These are phyloP conservation scores for Fusarium falciforme DNA, from an alignment of 2,329 filamentous ascomycete species.

Conservation along the genomic window DNA sequence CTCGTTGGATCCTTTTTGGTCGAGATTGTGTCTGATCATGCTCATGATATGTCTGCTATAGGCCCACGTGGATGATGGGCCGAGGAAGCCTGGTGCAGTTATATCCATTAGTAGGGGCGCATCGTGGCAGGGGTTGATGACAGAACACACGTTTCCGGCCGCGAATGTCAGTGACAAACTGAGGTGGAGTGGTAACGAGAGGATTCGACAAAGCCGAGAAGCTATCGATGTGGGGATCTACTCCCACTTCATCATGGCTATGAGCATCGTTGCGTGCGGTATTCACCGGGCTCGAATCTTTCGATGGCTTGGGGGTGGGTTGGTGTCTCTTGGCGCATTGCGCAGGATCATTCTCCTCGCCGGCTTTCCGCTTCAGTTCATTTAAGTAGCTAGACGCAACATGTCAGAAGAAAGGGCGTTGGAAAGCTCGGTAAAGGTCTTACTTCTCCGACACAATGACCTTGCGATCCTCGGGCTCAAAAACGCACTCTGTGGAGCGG, in stretches of 20 bases:
- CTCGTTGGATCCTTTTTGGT: background rate
- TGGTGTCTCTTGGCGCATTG: too few relatives aligned
- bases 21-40: background rate
- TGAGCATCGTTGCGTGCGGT: too few relatives aligned
- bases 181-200: background rate
- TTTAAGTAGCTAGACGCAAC: too few relatives aligned
- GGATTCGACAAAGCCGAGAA: background rate
- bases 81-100: background rate
- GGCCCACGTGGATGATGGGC: background rate
- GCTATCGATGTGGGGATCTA: background rate
- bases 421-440: background rate
- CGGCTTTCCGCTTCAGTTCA: too few relatives aligned
- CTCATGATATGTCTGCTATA: background rate
- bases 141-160: background rate
- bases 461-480: background rate
- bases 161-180: background rate
- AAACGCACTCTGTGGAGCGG: background rate
- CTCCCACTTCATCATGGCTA: too few relatives aligned
- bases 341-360: too few relatives aligned
- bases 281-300: too few relatives aligned
- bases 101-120: too few relatives aligned
- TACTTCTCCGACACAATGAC: background rate
- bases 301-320: too few relatives aligned
- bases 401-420: too few relatives aligned
- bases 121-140: background rate